Evolutionary conservation across 805 yeast species (phyloP), one percentile per base, ranked within the genome.

Genomic region (Kockiozyma suomiensis): DNA sequence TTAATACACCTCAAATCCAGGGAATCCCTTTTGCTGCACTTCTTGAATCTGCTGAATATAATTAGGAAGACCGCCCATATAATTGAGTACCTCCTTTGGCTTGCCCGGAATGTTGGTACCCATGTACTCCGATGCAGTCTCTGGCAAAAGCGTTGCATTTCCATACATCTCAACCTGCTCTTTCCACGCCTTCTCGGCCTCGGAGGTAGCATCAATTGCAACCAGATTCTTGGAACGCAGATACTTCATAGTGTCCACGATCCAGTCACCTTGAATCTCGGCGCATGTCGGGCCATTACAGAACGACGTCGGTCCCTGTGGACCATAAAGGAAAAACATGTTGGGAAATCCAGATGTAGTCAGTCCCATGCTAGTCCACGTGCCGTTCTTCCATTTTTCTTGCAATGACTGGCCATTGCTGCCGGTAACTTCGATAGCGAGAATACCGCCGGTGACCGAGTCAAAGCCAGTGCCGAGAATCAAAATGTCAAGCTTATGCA

Each of bases 31-130:
- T n/a, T n/a, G n/a, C n/a, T n/a, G n/a, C n/a, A n/a, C n/a, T n/a
- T n/a, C n/a, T n/a, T n/a, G n/a, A n/a, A n/a, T n/a, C n/a, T n/a
- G n/a, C n/a, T n/a, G n/a, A n/a, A n/a, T n/a, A 32, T 43, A 43
- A 6, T 8, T 28, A 12, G 30, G 33, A 23, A 43, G 28, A 43
- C 28, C 48, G 5, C n/a, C 26, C 15, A 28, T 28, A 17, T 57
- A 70, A 57, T 68, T 68, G 38, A 69, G 49, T 58, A 58, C 43
- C 54, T 70, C 73, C n/a, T 56, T 49, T 45, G 61, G 60, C 62
- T 70, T 70, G 3, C 72, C 72, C n/a, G 73, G 72, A 40, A 70
- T 68, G 58, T 68, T 70, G 19, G 69, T 66, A 8, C 74, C 74
- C 72, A 70, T 70, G 43, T 70, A 71, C 70, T 69, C 66, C 4